Evolutionary conservation across 1,139 yeast genomes (phyloP).

Genomic region (Tardiomyces depauwii): DNA sequence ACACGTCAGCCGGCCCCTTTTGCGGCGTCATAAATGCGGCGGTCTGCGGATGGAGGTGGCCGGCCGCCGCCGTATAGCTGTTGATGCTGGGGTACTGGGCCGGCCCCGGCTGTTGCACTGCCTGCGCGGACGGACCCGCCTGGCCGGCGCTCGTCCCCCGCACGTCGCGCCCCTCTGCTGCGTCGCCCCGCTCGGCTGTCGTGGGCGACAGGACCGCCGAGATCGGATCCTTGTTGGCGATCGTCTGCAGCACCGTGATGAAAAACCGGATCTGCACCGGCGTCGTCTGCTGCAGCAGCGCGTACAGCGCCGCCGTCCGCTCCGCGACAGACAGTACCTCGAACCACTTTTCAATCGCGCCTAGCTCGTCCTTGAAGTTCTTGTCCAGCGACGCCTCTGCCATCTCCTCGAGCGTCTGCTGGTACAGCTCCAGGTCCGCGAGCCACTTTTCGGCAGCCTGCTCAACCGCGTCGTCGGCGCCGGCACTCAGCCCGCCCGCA

Average conservation of each 20-base stretch:
- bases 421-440: slow-evolving; percentile 25
- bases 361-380: slow-evolving; percentile 16
- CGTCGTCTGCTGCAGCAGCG: slow-evolving; percentile 27
- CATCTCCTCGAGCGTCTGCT: slow-evolving; percentile 25
- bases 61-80: neutral
- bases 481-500: slow-evolving; percentile 1
- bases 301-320: slow-evolving; percentile 29
- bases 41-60: neutral
- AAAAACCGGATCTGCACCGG: slow-evolving; percentile 29
- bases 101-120: no score
- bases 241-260: slow-evolving; percentile 23
- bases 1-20: neutral
- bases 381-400: slow-evolving; percentile 23
- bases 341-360: slow-evolving; percentile 29
- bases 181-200: slow-evolving; percentile 8
- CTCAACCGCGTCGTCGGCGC: slow-evolving; percentile 12
- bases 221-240: slow-evolving; percentile 16
- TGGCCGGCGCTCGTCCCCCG: no score
- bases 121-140: no score
- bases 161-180: no score
- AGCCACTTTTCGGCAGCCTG: slow-evolving; percentile 18
- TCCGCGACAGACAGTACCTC: slow-evolving; percentile 26
- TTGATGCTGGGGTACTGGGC: neutral
- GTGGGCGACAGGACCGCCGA: slow-evolving; percentile 21
- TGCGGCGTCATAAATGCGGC: slow-evolving; percentile 1